Percentiles rank a stretch among this genome's conserved stretches.
Evolutionary conservation across 768 basidiomycete species (phyloP).

Genomic region (Lentinula lateritia): DNA sequence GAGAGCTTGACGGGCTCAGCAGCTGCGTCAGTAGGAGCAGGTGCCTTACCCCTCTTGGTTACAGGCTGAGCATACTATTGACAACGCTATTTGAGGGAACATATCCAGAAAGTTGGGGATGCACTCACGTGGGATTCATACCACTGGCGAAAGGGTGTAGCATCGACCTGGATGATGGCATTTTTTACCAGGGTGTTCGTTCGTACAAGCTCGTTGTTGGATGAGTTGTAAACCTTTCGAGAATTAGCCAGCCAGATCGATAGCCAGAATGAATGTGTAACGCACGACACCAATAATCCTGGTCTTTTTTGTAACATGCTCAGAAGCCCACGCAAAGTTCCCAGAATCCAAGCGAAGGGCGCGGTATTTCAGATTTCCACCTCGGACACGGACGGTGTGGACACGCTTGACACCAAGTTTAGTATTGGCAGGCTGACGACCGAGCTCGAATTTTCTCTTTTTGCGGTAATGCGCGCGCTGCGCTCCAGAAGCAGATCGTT

Average conservation of each 20-base stretch:
- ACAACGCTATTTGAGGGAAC: neutral
- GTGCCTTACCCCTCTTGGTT: constrained; percentile 80
- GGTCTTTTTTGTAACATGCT: constrained; percentile 91
- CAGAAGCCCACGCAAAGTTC: constrained; percentile 99
- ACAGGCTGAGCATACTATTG: constrained; percentile 89
- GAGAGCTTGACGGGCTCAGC: constrained; percentile 77
- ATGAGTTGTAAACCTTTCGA: constrained; percentile 90
- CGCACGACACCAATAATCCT: constrained; percentile 93
- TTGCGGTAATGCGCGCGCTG: constrained; percentile 96
- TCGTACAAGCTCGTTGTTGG: constrained; percentile 99
- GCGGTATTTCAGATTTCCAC: constrained; percentile 92
- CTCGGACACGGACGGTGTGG: constrained; percentile 92
- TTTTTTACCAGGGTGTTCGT: constrained; percentile 99
- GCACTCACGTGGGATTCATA: constrained; percentile 92
- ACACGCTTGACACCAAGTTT: constrained; percentile 95
- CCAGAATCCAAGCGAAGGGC: constrained; percentile 95
- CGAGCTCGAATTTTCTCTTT: constrained; percentile 99
- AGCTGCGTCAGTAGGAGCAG: constrained; percentile 37
- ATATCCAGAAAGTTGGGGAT: neutral
- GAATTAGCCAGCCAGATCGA: neutral
- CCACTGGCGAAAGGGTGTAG: constrained; percentile 99
- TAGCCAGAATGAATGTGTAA: constrained; percentile 14
- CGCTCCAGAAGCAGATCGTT: constrained; percentile 89
- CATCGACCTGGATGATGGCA: constrained; percentile 96
- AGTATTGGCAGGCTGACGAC: constrained; percentile 96